Percentiles rank a stretch among this genome's conserved stretches.
phyloP scores from a whole-genome alignment of 2,329 filamentous ascomycete species.

The Xylaria sp. region DNA sequence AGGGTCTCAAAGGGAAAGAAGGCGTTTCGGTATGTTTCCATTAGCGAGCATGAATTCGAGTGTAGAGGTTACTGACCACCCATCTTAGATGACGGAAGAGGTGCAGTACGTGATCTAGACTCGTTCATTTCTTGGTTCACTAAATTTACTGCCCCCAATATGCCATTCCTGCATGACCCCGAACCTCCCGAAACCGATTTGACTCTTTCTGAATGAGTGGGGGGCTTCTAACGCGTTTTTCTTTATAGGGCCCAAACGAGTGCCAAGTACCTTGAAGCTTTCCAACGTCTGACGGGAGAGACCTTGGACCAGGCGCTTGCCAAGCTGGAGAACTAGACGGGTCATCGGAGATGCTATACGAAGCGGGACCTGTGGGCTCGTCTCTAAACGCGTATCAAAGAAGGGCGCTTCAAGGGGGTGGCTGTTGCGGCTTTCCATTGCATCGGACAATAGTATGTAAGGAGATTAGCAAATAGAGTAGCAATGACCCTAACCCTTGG shows the following conservation, averaged over 20 bases:
- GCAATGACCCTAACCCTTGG: not conserved
- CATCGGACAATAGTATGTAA: not conserved
- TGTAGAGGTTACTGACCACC: slow-evolving; percentile 17
- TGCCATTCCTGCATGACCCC: slow-evolving; percentile 1
- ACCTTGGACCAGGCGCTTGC: slow-evolving; percentile 34
- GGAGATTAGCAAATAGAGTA: slow-evolving; percentile 5
- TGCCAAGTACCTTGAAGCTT: slow-evolving; percentile 39
- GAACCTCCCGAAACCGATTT: not conserved
- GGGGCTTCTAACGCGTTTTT: slow-evolving; percentile 8
- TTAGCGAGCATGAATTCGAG: not conserved
- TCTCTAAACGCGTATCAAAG: not conserved
- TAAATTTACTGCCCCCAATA: not conserved
- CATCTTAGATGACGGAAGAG: slow-evolving; percentile 35
- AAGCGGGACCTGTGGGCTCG: not conserved
- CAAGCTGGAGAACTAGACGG: slow-evolving; percentile 29
- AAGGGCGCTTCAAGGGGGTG: slow-evolving; percentile 15
- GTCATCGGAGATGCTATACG: not conserved
- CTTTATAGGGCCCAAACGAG: slow-evolving; percentile 31
- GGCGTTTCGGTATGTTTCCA: slow-evolving; percentile 60
- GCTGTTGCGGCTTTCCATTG: not conserved
- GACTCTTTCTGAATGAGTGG: not conserved
- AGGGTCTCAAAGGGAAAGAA: slow-evolving; percentile 80
- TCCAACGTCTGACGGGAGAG: slow-evolving; percentile 36
- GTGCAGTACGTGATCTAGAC: slow-evolving; percentile 31
- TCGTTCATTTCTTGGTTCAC: not conserved